phyloP scores from a whole-genome alignment of 305 asterid species.

The Fraxinus paxiana region DNA sequence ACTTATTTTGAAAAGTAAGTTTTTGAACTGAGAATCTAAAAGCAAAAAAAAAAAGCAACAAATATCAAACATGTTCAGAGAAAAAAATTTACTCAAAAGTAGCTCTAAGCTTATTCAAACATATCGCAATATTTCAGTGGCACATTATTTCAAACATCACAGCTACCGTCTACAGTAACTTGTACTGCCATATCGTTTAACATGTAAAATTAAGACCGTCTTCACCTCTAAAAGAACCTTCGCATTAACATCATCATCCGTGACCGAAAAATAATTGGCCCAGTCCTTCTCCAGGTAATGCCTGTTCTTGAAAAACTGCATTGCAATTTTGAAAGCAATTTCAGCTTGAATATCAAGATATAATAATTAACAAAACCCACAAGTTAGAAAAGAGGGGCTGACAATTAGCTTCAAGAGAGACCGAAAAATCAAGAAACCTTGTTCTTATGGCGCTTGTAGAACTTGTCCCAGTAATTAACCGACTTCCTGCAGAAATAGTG shows the following conservation, averaged over 20 bases:
- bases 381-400: background rate
- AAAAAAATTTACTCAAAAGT: background rate
- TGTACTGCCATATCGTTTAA: background rate
- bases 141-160: background rate
- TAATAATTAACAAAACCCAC: background rate
- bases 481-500: conserved; percentile 46
- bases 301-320: conserved; percentile 72
- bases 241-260: conserved; percentile 33
- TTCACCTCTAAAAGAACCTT: conserved; percentile 71
- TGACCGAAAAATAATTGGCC: conserved; percentile 53
- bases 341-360: background rate
- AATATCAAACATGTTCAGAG: background rate
- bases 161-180: background rate
- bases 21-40: background rate
- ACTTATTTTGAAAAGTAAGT: background rate
- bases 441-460: conserved; percentile 64
- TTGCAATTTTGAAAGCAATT: conserved; percentile 13
- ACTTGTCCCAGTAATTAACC: conserved; percentile 53
- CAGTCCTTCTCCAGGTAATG: conserved; percentile 81
- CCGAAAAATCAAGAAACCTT: conserved; percentile 42
- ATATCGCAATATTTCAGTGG: background rate
- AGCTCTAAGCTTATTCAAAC: background rate
- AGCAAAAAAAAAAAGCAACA: background rate
- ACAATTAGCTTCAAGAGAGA: background rate
- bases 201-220: background rate